phyloP scores from a whole-genome alignment of 2,329 filamentous ascomycete species.

The Didymella sp. region DNA sequence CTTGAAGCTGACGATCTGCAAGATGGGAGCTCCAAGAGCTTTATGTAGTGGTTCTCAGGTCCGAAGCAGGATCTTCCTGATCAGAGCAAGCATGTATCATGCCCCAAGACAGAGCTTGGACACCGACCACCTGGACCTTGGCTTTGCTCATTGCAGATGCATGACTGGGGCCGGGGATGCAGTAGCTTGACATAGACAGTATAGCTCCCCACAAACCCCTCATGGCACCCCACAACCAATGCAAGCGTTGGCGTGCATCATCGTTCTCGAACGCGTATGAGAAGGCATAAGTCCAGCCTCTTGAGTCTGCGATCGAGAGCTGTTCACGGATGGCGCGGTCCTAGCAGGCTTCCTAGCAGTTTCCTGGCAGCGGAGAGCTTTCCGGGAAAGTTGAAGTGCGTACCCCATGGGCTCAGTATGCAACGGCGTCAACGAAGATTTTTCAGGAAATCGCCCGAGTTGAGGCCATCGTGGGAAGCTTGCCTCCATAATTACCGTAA shows the following conservation, averaged over 20 bases:
- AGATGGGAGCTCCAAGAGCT: conserved; percentile 13
- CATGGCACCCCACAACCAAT: conserved; percentile 27
- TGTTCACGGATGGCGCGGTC: conserved; percentile 1
- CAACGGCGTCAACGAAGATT: conserved; percentile 20
- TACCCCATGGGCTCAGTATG: not conserved
- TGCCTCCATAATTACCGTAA: conserved; percentile 27
- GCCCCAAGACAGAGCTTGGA: conserved; percentile 18
- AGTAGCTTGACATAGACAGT: conserved; percentile 24
- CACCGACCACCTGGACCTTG: conserved; percentile 23
- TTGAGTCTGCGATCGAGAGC: conserved; percentile 11
- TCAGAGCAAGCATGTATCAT: conserved; percentile 26
- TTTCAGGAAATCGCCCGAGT: conserved; percentile 17
- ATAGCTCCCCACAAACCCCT: conserved; percentile 31
- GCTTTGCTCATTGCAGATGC: conserved; percentile 16
- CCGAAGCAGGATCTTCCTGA: conserved; percentile 15
- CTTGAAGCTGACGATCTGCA: conserved; percentile 4
- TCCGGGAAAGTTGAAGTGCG: conserved; percentile 8
- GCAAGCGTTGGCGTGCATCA: conserved; percentile 24
- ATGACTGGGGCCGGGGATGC: conserved; percentile 22
- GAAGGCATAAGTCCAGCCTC: conserved; percentile 22
- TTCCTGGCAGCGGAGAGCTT: conserved; percentile 10
- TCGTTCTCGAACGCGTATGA: conserved; percentile 23
- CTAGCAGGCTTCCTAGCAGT: conserved; percentile 8
- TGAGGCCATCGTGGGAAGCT: conserved; percentile 20
- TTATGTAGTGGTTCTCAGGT: conserved; percentile 24